These are phyloP conservation scores for Leccinum arenicola DNA, from an alignment of 768 basidiomycete species.

Conservation along the genomic window DNA sequence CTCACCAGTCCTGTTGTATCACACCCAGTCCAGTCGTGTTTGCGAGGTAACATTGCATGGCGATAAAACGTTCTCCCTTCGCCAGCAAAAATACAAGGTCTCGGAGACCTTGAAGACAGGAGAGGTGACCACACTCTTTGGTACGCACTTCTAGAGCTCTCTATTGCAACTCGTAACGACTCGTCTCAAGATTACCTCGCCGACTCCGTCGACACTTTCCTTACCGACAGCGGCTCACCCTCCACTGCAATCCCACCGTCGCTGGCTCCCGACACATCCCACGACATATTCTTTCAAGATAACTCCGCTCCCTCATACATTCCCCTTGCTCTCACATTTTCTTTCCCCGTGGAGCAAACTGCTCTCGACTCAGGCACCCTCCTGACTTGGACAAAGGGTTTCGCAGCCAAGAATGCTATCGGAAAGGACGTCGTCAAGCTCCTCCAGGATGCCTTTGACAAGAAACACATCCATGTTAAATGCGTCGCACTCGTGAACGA, in stretches of 20 bases:
- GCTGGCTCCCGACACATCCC: constrained; percentile 16
- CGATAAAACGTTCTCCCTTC: constrained; percentile 82
- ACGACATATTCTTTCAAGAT: constrained; percentile 12
- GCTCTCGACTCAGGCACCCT: constrained; percentile 88
- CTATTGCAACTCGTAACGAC: constrained; percentile 8
- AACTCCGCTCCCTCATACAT: constrained; percentile 42
- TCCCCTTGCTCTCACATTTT: constrained; percentile 91
- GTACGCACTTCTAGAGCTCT: constrained; percentile 38
- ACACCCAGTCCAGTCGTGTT: constrained; percentile 64
- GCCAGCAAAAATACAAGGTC: constrained; percentile 96
- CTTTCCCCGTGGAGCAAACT: constrained; percentile 96
- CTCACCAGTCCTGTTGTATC: neutral
- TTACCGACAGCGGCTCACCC: constrained; percentile 52
- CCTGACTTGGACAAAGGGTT: constrained; percentile 95
- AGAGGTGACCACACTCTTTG: constrained; percentile 83
- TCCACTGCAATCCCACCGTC: constrained; percentile 25
- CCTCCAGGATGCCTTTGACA: constrained; percentile 88
- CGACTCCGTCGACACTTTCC: constrained; percentile 92
- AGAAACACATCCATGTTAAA: constrained; percentile 88
- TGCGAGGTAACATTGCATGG: constrained; percentile 93
- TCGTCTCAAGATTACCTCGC: constrained; percentile 84
- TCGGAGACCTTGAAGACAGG: constrained; percentile 93
- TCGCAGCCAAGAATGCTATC: constrained; percentile 85
- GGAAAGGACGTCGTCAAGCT: constrained; percentile 88
- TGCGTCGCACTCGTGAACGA: constrained; percentile 95